Percentiles rank a stretch among this genome's conserved stretches.
Evolutionary conservation across 2,329 filamentous ascomycete genomes (phyloP).

Genomic region (Lecanicillium sp.): DNA sequence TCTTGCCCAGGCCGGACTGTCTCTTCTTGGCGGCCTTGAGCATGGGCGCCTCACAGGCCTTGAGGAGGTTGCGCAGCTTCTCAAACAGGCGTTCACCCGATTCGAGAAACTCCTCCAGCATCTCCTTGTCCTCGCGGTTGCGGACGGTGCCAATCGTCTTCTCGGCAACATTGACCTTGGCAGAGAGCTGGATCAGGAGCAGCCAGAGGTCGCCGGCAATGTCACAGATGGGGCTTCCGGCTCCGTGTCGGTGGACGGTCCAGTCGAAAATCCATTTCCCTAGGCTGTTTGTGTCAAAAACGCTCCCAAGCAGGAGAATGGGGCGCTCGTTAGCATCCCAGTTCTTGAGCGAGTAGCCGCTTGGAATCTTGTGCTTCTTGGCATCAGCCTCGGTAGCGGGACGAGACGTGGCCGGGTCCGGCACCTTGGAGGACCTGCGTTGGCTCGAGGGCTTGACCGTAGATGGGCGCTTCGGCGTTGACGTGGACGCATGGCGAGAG

Average conservation of each 20-base stretch:
- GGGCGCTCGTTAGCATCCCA: conserved; percentile 94
- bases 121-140: conserved; percentile 63
- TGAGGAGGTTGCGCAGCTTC: conserved; percentile 78
- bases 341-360: conserved; percentile 92
- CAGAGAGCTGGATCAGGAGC: conserved; percentile 83
- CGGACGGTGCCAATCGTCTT: conserved; percentile 68
- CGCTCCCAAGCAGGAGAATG: conserved; percentile 87
- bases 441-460: conserved; percentile 40
- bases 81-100: conserved; percentile 80
- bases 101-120: conserved; percentile 84
- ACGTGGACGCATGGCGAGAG: conserved; percentile 38
- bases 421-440: conserved; percentile 28
- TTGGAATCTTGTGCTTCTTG: conserved; percentile 64
- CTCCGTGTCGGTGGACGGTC: conserved; percentile 85
- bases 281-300: conserved; percentile 94
- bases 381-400: conserved; percentile 53
- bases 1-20: conserved; percentile 67
- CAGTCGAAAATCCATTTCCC: conserved; percentile 99
- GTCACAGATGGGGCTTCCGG: conserved; percentile 75
- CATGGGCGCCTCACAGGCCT: conserved; percentile 91
- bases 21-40: conserved; percentile 76
- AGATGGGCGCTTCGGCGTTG: conserved; percentile 41
- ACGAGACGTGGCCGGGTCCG: conserved; percentile 23
- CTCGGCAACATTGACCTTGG: conserved; percentile 87
- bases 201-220: conserved; percentile 94